Conservation (phyloP, 352 stramenopile genomes). For the Phytophthora parvispora region DNA sequence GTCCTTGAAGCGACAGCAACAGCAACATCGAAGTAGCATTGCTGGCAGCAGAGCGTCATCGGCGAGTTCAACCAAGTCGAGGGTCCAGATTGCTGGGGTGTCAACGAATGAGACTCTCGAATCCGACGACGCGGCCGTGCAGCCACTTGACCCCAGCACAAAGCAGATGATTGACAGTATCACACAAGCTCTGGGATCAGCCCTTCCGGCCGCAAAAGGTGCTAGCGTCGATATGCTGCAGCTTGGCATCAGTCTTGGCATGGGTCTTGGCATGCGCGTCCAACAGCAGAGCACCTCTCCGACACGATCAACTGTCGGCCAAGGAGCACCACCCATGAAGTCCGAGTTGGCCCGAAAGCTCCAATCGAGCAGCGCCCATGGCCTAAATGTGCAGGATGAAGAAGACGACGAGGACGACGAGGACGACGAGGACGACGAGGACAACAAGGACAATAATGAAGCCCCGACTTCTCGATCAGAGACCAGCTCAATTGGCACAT, state of each 20-base stretch:
- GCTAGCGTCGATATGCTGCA: conserved; percentile 74
- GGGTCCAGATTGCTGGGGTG: conserved; percentile 10
- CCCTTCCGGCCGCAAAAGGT: conserved; percentile 42
- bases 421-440: conserved; percentile 24
- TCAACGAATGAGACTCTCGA: conserved; percentile 4
- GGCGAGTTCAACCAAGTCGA: conserved; percentile 29
- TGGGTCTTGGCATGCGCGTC: conserved; percentile 88
- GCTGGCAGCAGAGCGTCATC: conserved; percentile 21
- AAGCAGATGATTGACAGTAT: conserved; percentile 83
- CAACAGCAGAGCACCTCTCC: conserved; percentile 50
- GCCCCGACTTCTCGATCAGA: conserved; percentile 37
- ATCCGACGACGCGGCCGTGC: background rate
- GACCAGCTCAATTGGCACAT: conserved; percentile 32
- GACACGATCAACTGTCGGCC: conserved; percentile 6
- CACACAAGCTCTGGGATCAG: conserved; percentile 71
- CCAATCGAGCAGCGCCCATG: conserved; percentile 3
- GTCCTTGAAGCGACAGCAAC: conserved; percentile 38
- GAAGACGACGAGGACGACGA: conserved; percentile 23
- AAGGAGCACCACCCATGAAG: conserved; percentile 14
- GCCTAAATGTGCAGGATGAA: conserved; percentile 13
- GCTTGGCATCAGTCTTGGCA: conserved; percentile 88
- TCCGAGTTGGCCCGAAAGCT: conserved; percentile 19
- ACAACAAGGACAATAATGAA: conserved; percentile 37
- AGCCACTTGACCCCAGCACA: conserved; percentile 51
- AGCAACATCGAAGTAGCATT: conserved; percentile 15